phyloP scores from a whole-genome alignment of 106 monocot species.

The Dendrobium catenatum region DNA sequence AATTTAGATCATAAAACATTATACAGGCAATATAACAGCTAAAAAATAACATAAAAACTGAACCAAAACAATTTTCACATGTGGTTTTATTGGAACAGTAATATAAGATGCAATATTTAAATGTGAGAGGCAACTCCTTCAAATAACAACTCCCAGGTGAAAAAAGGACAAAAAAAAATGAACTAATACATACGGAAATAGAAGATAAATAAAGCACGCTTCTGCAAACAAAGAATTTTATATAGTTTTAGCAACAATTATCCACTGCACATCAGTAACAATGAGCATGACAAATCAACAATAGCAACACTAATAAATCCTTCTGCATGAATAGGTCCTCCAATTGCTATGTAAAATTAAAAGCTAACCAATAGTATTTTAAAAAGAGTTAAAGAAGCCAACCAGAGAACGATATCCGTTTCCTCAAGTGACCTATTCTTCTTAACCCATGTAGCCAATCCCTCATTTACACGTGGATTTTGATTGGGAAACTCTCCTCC shows the following conservation, averaged over 20 bases:
- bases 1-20: not conserved
- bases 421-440: constrained; percentile 84
- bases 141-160: not conserved
- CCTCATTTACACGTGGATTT: constrained; percentile 89
- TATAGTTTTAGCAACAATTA: not conserved
- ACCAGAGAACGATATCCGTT: constrained; percentile 91
- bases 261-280: not conserved
- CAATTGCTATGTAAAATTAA: constrained; percentile 1
- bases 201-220: not conserved
- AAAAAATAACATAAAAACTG: not conserved
- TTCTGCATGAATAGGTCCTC: not conserved
- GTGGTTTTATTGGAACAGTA: not conserved
- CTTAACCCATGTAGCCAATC: constrained; percentile 82
- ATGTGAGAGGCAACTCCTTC: not conserved
- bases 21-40: not conserved
- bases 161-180: not conserved
- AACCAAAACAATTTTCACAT: not conserved
- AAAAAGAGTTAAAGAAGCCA: constrained; percentile 7
- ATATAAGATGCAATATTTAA: not conserved
- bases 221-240: not conserved
- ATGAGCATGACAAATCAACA: not conserved
- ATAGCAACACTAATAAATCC: not conserved
- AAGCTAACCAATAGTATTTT: not conserved
- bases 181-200: not conserved
- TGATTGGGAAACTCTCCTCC: constrained; percentile 96